Evolutionary conservation across 2,329 filamentous ascomycete genomes (phyloP), one percentile per base, ranked within the genome.

Genomic region (Apiospora koreana): DNA sequence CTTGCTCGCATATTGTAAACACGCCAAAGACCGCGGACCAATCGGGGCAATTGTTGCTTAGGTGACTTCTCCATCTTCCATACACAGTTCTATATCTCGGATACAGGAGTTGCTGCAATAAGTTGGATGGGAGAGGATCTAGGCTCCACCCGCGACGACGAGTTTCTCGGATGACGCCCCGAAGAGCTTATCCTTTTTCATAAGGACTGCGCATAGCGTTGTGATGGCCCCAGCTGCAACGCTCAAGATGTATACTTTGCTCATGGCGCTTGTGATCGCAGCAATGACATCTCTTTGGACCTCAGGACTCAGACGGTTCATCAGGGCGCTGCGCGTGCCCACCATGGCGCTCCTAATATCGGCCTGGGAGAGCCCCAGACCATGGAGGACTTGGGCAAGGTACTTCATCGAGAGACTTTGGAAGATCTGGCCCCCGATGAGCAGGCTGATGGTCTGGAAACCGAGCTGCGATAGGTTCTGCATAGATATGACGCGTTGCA

Each of bases 241-340:
- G 3, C 78, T 74, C 42, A 80, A 14, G 28, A 35, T 58, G 50
- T 21, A 58, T 4, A 35, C 16, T 2, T 6, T 5, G 16, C 50
- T 31, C 50, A 35, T 58, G 72, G 10, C 69, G 9, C 76, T 54
- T 1, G 79, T 75, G 58, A 84, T 79, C 0, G 78, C 81, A 2
- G 67, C 68, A 6, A 82, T 72, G 0, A 80, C 81, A 2, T 69
- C 68, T 3, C 65, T 71, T 45, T 77, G 71, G 23, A 79, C 21
- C 38, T 76, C 72, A 7, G 71, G 72, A n/a, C 69, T 70, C 18
- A 82, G 69, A 25, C 71, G 65, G 38, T 73, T 62, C 62, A 83
- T 80, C 38, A 82, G 50, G 3, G 69, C 67, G 38, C 80, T 81
- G 70, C 77, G 77, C 1, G 78, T 73, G 5, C 80, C 80, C 38